These are phyloP conservation scores for Microcos paniculata DNA, from an alignment of 345 rosid species.

Conservation along the genomic window DNA sequence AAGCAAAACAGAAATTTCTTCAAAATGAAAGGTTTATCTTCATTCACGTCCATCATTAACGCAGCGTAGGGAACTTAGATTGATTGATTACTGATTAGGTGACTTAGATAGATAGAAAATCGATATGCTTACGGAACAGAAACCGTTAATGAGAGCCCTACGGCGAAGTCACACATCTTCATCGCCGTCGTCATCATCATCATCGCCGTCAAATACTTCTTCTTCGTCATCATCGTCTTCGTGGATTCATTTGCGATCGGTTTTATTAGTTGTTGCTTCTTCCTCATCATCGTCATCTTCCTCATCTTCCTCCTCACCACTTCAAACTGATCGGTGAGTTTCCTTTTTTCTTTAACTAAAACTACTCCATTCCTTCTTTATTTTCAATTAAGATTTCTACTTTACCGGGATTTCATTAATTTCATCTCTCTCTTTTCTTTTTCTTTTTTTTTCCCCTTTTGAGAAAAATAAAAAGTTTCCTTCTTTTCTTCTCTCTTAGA, in stretches of 20 bases:
- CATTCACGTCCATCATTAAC: conserved; percentile 3
- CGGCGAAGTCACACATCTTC: conserved; percentile 60
- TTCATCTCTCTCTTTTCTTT: not conserved
- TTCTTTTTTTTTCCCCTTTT: too few species aligned
- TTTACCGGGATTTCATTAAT: not conserved
- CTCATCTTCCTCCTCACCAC: conserved; percentile 51
- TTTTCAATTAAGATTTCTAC: not conserved
- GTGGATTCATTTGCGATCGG: conserved; percentile 69
- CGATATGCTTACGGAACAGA: conserved; percentile 45
- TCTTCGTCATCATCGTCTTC: conserved; percentile 48
- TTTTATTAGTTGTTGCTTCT: conserved; percentile 54
- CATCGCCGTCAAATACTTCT: conserved; percentile 38
- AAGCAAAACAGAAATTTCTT: not conserved
- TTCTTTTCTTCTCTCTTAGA: not conserved
- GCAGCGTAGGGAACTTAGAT: conserved; percentile 14
- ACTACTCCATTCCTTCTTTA: not conserved
- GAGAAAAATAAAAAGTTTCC: not conserved
- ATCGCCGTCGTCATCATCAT: conserved; percentile 33
- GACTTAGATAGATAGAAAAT: not conserved
- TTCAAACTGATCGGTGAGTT: conserved; percentile 51
- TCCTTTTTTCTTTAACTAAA: not conserved
- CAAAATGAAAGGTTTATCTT: conserved; percentile 11
- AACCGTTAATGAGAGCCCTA: conserved; percentile 55
- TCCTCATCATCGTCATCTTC: conserved; percentile 41
- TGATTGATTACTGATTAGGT: conserved; percentile 13